These are phyloP conservation scores for Saccharomyces pastorianus DNA, from an alignment of 1,139 yeast species.

Conservation along the genomic window DNA sequence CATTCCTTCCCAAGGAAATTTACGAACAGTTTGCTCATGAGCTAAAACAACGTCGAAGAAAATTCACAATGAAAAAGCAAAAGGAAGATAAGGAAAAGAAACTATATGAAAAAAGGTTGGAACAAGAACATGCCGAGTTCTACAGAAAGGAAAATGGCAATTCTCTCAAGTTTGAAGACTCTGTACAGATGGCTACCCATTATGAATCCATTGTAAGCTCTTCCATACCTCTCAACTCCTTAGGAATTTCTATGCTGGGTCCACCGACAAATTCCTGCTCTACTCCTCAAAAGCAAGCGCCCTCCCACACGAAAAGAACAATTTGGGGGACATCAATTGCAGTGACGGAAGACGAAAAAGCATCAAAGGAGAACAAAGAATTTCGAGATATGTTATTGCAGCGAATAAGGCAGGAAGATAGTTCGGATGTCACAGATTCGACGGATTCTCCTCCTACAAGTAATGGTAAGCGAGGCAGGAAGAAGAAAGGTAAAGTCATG, in stretches of 20 bases:
- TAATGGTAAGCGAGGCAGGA: slow-evolving; percentile 18
- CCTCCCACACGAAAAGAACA: slow-evolving; percentile 34
- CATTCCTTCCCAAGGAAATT: slow-evolving; percentile 42
- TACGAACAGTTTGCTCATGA: slow-evolving; percentile 52
- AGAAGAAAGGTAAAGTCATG: slow-evolving; percentile 24
- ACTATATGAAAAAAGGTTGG: slow-evolving; percentile 56
- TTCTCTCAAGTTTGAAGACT: neutral
- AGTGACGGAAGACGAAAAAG: slow-evolving; percentile 24
- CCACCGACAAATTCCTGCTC: neutral
- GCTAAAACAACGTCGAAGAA: slow-evolving; percentile 50
- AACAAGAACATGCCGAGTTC: slow-evolving; percentile 48
- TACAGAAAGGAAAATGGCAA: slow-evolving; percentile 48
- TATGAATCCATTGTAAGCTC: slow-evolving; percentile 8
- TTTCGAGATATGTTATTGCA: slow-evolving; percentile 27
- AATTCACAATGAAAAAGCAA: slow-evolving; percentile 44
- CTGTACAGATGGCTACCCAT: slow-evolving; percentile 2
- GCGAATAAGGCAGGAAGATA: slow-evolving; percentile 10
- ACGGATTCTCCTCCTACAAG: neutral
- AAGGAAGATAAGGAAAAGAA: slow-evolving; percentile 60
- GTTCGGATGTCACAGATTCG: neutral
- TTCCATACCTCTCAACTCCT: neutral
- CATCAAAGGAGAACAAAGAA: slow-evolving; percentile 23
- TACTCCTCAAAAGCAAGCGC: neutral
- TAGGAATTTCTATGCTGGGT: neutral
- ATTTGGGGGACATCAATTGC: slow-evolving; percentile 59